Base-by-base conservation (phyloP, 306 rosid species). In the Dicorynia guianensis region DNA sequence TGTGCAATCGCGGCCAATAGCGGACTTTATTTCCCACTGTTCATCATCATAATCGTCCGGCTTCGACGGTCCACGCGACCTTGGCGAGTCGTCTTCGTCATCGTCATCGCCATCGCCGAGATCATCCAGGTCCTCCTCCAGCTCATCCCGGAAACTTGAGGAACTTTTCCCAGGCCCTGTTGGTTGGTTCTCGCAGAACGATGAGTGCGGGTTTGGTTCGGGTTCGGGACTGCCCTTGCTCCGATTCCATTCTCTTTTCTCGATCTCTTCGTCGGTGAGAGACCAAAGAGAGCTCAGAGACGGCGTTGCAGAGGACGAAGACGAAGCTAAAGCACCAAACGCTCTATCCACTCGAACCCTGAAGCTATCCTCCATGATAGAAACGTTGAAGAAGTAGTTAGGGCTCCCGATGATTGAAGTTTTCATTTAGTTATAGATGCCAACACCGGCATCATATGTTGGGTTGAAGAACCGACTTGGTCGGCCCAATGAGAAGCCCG, bases 1-100 rank as follows among this genome's bases (percentile, higher is more conserved):
- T 52, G 97, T 90, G 75, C 85, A 80, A 77, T 95, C 99, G 72
- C 60, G 87, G 69, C 99, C 99, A 80, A 95, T 92, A 61, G 85
- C 60, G 18, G 90, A 87, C 77, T 80, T 90, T 34, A 95, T 85
- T 48, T 89, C 81, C 99, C 97, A 95, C 78, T 90, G 87, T 78
- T 92, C 96, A 25, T 25, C 30, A 25, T 25, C 30, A 25, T 25
- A 25, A 25, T 25, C 30, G 2, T 25, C 30, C 30, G 30, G 30
- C 30, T 25, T 25, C 30, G 30, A 25, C 30, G 30, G 30, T 2
- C 30, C 30, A 25, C 30, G 30, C 30, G 30, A 25, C 30, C 30
- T 25, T 25, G 30, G 30, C 30, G 30, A 1, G 30, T 25, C 30
- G 30, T 25, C 30, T 25, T 25, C 30, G 30, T 25, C 30, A 25